phyloP scores from a whole-genome alignment of 2,329 filamentous ascomycete species.

The Passalora sequoiae region DNA sequence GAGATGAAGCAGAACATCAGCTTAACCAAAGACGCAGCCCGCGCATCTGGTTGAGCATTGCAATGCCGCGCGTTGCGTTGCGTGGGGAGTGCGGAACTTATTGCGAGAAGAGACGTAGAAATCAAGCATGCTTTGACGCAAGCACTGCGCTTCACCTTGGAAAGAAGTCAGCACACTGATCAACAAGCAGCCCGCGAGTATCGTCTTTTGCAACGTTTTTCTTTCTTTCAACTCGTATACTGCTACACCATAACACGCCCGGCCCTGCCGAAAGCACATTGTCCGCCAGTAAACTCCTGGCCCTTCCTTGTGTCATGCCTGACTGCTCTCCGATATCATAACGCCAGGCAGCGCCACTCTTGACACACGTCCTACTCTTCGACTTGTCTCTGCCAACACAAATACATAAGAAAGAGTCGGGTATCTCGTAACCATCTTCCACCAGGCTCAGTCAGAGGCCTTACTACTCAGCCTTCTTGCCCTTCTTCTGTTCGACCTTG shows the following conservation, averaged over 20 bases:
- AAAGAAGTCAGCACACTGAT: too few species aligned
- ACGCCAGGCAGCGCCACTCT: background rate
- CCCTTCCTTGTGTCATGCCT: constrained; percentile 1
- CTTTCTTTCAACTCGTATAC: background rate
- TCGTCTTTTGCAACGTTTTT: background rate
- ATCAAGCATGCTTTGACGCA: too few species aligned
- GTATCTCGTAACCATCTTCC: constrained; percentile 1
- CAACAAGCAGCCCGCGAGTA: too few species aligned
- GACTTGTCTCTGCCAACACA: too few species aligned
- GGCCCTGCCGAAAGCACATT: background rate
- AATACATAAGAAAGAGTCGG: constrained; percentile 1
- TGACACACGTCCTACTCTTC: background rate
- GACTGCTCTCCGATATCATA: background rate
- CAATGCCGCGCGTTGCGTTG: too few species aligned
- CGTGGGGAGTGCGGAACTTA: too few species aligned
- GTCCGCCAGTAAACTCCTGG: constrained; percentile 1
- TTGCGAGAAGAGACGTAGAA: too few species aligned
- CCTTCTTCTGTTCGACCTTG: constrained; percentile 98
- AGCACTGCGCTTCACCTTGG: too few species aligned
- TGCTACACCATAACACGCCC: background rate
- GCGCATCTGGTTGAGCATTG: too few species aligned
- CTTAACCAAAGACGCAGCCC: too few species aligned
- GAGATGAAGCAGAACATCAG: too few species aligned
- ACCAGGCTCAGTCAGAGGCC: background rate
- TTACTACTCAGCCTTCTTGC: constrained; percentile 54